These are phyloP conservation scores for Exophiala phaeomuriformis DNA, from an alignment of 2,329 filamentous ascomycete species.

Conservation along the genomic window DNA sequence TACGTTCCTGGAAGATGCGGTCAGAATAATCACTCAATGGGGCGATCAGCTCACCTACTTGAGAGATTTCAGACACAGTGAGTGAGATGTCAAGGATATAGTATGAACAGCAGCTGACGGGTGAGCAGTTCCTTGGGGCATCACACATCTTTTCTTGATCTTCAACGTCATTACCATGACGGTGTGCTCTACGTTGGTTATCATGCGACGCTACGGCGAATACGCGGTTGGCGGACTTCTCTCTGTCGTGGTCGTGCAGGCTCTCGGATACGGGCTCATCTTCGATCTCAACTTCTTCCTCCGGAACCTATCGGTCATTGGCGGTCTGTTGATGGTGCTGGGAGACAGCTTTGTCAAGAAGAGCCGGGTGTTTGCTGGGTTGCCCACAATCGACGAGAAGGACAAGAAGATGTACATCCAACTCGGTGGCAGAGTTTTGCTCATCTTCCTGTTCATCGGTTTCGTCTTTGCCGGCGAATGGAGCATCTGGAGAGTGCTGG, in stretches of 20 bases:
- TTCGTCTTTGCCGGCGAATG: constrained; percentile 95
- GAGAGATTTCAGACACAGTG: constrained; percentile 58
- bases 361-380: constrained; percentile 88
- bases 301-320: constrained; percentile 94
- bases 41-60: constrained; percentile 88
- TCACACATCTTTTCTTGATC: constrained; percentile 90
- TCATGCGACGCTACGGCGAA: constrained; percentile 85
- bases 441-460: constrained; percentile 96
- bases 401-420: constrained; percentile 99
- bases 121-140: constrained; percentile 66
- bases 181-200: constrained; percentile 74
- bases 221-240: constrained; percentile 87
- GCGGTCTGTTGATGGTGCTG: constrained; percentile 93
- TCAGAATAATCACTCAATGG: constrained; percentile 98
- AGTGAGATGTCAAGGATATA: constrained; percentile 8
- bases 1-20: constrained; percentile 92
- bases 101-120: constrained; percentile 16
- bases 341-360: constrained; percentile 98
- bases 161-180: constrained; percentile 85
- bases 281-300: constrained; percentile 99
- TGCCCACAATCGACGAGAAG: constrained; percentile 94
- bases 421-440: constrained; percentile 84
- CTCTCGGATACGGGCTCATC: constrained; percentile 92
- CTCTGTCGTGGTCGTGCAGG: constrained; percentile 84
- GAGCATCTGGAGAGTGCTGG: constrained; percentile 78